Base-by-base conservation (phyloP, 1,284 basidiomycete species). In the Leccinum idahoense region DNA sequence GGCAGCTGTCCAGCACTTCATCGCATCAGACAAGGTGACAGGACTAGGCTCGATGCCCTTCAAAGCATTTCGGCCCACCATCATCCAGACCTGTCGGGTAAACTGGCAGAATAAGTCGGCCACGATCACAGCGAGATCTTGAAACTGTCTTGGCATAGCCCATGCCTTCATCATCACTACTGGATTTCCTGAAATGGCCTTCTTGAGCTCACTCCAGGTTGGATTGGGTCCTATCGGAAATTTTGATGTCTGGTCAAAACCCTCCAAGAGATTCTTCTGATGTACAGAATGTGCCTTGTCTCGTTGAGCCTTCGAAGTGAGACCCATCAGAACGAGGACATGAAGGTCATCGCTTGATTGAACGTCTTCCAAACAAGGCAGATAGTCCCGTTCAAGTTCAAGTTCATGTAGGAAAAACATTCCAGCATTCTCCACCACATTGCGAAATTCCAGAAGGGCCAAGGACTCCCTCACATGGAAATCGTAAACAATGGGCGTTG, bases 31-130 rank as follows among this genome's bases (percentile, higher is more conserved):
- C 6, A 62, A 53, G 0, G 39, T 57, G 2, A 1, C 23, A 0
- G 57, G 66, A 5, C 12, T n/a, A 0, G 64, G 61, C 2, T 32
- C 37, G 0, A 68, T 44, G 2, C 64, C 62, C 2, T 66, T 68
- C 39, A 68, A 35, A 1, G 15, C 35, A 0, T 46, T 35, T 1
- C 26, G 41, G 1, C 41, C 15, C 3, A 67, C 5, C 53, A 66
- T 69, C 20, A 68, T 8, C 54, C 66, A 68, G 2, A 62, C 51
- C 11, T 68, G 66, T 7, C 1, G 11, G 0, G 57, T 68, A 4
- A 68, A 68, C 11, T 39, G 7, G 37, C 60, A 58, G 1, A 69
- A 65, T 5, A 69, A 6, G 2, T 2, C 0, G 0, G 54, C 55
- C 3, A 67, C 2, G 0, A 46, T 1, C 0, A 55, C 20, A 5